Conservation (phyloP, 2,329 filamentous ascomycete genomes). For the Fusarium metavorans region DNA sequence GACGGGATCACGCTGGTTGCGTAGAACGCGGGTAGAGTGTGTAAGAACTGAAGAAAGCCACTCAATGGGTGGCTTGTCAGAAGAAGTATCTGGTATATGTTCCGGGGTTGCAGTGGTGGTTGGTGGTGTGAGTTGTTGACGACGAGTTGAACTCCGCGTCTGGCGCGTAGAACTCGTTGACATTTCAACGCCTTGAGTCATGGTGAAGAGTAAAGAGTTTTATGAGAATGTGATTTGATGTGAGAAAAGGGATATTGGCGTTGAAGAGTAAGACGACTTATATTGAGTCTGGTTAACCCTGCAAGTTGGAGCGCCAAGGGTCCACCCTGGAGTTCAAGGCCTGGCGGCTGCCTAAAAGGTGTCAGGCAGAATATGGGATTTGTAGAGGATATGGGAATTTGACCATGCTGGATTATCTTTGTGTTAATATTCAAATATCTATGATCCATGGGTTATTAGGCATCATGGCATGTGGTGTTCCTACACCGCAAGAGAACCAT, state of each 20-base stretch:
- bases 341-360: slow-evolving; percentile 25
- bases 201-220: background rate
- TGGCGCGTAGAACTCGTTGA: slow-evolving; percentile 1
- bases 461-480: background rate
- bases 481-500: background rate
- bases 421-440: background rate
- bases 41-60: background rate
- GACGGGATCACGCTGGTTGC: slow-evolving; percentile 11
- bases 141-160: slow-evolving; percentile 29
- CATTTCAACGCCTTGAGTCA: slow-evolving; percentile 8
- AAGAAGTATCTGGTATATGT: background rate
- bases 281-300: slow-evolving; percentile 9
- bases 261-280: slow-evolving; percentile 1
- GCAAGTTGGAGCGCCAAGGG: background rate
- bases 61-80: slow-evolving; percentile 11
- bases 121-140: slow-evolving; percentile 1
- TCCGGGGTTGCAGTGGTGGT: background rate
- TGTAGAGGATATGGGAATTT: background rate
- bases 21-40: background rate
- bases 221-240: too few relatives aligned
- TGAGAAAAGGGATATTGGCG: background rate
- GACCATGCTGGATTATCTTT: background rate
- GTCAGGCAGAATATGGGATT: slow-evolving; percentile 17
- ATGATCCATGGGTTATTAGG: background rate
- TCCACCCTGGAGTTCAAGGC: background rate